These are phyloP conservation scores for Eimeria mitis DNA, from an alignment of 169 alveolate genomes.

Conservation along the genomic window DNA sequence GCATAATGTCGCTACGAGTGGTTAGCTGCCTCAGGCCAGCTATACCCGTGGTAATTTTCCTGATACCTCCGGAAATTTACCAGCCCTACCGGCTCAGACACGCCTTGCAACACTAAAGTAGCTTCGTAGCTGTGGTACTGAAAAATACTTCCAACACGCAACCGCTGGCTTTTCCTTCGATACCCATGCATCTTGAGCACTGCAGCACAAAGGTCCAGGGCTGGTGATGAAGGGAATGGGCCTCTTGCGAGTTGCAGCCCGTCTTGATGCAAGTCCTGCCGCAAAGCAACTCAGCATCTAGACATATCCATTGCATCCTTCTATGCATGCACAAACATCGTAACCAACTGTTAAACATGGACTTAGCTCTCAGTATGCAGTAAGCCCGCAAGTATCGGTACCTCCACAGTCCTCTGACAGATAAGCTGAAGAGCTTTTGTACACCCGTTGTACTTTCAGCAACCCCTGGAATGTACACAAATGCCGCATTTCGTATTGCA, in stretches of 20 bases:
- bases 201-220: not conserved
- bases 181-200: not conserved
- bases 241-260: not conserved
- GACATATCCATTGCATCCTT: not conserved
- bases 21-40: slow-evolving; percentile 4
- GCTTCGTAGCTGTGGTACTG: not conserved
- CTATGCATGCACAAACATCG: not conserved
- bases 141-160: not conserved
- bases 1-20: not conserved
- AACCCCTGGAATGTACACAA: not conserved
- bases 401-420: not conserved
- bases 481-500: not conserved
- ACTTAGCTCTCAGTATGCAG: not conserved
- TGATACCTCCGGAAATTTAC: not conserved
- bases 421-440: not conserved
- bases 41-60: not conserved
- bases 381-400: not conserved
- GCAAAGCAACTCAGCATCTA: not conserved
- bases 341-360: not conserved
- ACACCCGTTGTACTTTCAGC: not conserved
- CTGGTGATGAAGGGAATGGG: not conserved
- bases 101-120: not conserved
- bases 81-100: not conserved
- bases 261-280: not conserved
- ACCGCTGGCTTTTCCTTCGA: not conserved